Evolutionary conservation across 108 stramenopile species (phyloP), one percentile per base, ranked within the genome.

Genomic region (Nitzschia putrida): DNA sequence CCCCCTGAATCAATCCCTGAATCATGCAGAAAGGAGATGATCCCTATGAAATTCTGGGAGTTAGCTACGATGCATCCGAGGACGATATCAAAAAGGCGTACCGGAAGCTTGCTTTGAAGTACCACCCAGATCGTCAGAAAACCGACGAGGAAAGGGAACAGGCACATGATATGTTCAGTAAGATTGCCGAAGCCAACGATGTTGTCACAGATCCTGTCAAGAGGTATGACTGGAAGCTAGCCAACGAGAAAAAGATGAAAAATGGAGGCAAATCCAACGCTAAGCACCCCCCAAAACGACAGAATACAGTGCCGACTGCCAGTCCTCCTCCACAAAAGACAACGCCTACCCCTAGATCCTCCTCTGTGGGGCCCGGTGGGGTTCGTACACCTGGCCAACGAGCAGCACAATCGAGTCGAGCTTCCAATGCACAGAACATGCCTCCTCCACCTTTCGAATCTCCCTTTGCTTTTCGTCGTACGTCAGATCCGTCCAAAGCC

Each of bases 1-100:
- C n/a, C n/a, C n/a, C n/a, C n/a, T n/a, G n/a, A n/a, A n/a, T n/a
- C n/a, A n/a, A n/a, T n/a, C n/a, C n/a, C n/a, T n/a, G n/a, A n/a
- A n/a, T n/a, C n/a, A 67, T 88, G 44, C 82, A 86, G 57, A 98
- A 97, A 72, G 89, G 95, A 74, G 97, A 96, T 80, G 95, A 75
- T 45, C 66, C 55, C 39, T 97, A 97, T 68, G 44, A 65, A 37
- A 81, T 87, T 11, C 71, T 97, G 47, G 81, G 73, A 18, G 66
- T 95, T 18, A 47, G 21, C 7, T 76, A 61, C 55, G 71, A 64
- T 25, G 87, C 92, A 22, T 74, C 76, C 8, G 69, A 69, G 50
- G 78, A 77, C 34, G 80, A 91, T 57, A 88, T 95, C 34, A 90
- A 89, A 69, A 90, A 86, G 63, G 82, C 88, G 3, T 90, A 90